Conservation (phyloP, 805 yeast species). For the Barnettozyma pratensis region DNA sequence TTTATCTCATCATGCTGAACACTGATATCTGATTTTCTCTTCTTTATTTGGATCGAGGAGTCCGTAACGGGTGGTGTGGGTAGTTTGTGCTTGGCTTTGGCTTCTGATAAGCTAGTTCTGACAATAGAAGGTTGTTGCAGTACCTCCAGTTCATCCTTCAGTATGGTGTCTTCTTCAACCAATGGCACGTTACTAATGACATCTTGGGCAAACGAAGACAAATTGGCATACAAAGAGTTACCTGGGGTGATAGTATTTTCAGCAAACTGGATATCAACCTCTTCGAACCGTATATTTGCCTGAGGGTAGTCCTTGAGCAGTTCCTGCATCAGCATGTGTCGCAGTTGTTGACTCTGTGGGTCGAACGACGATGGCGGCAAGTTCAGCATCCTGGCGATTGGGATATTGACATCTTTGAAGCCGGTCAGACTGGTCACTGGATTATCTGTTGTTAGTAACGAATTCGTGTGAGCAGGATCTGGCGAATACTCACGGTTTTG, state of each 20-base stretch:
- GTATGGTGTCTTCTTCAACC: not conserved
- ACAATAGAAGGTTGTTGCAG: not conserved
- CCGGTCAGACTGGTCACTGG: not conserved
- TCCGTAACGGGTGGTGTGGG: not conserved
- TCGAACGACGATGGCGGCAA: not conserved
- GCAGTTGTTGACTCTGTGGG: not conserved
- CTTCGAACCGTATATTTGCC: not conserved
- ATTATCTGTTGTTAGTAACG: no score
- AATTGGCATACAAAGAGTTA: not conserved
- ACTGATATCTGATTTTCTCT: conserved; percentile 14
- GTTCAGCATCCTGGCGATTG: not conserved
- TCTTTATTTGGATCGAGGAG: conserved; percentile 6
- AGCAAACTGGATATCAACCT: not conserved
- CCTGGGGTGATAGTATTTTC: not conserved
- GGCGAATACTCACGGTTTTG: conserved; percentile 31
- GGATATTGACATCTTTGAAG: not conserved
- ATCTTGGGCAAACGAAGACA: not conserved
- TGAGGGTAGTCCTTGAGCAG: not conserved
- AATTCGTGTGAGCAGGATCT: not conserved
- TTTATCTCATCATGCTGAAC: conserved; percentile 17
- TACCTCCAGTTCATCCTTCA: not conserved
- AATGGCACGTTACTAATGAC: not conserved
- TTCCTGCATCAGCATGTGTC: not conserved
- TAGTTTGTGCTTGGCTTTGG: not conserved
- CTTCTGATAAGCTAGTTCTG: not conserved